These are phyloP conservation scores for Russula brevipes DNA, from an alignment of 768 basidiomycete genomes.

Conservation along the genomic window DNA sequence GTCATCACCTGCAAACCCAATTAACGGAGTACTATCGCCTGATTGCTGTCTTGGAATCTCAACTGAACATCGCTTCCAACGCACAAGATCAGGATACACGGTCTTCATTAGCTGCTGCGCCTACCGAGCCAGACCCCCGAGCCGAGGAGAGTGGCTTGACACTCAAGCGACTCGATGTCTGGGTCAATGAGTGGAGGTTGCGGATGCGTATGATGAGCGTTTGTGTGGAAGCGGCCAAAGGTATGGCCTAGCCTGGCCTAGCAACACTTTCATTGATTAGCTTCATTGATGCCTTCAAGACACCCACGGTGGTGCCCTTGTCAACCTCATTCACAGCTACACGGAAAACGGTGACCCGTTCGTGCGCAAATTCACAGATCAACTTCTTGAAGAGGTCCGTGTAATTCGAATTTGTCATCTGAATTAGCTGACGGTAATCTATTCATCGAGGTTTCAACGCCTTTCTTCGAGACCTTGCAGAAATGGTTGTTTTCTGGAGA, in stretches of 20 bases:
- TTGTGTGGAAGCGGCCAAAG: conserved; percentile 85
- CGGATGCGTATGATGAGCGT: conserved; percentile 98
- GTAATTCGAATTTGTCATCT: neutral
- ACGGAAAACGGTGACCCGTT: conserved; percentile 99
- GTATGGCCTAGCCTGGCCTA: conserved; percentile 38
- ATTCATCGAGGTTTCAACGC: conserved; percentile 76
- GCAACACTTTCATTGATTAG: neutral
- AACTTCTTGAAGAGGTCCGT: conserved; percentile 79
- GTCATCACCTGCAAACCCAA: conserved; percentile 88
- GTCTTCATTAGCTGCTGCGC: conserved; percentile 8
- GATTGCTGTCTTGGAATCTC: conserved; percentile 88
- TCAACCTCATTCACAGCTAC: conserved; percentile 91
- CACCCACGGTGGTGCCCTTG: conserved; percentile 85
- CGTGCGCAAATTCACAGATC: conserved; percentile 83
- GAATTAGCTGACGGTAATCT: conserved; percentile 2
- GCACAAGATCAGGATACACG: conserved; percentile 24
- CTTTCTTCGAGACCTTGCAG: conserved; percentile 90
- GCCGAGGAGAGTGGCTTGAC: conserved; percentile 68
- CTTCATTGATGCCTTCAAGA: conserved; percentile 37
- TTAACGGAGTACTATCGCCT: conserved; percentile 93
- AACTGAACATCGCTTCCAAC: conserved; percentile 50
- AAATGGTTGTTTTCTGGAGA: conserved; percentile 97
- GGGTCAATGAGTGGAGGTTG: conserved; percentile 91
- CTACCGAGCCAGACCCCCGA: conserved; percentile 26
- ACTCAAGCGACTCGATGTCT: conserved; percentile 79